Conservation (phyloP, 2,329 filamentous ascomycete species). For the Xylariaceae sp. region DNA sequence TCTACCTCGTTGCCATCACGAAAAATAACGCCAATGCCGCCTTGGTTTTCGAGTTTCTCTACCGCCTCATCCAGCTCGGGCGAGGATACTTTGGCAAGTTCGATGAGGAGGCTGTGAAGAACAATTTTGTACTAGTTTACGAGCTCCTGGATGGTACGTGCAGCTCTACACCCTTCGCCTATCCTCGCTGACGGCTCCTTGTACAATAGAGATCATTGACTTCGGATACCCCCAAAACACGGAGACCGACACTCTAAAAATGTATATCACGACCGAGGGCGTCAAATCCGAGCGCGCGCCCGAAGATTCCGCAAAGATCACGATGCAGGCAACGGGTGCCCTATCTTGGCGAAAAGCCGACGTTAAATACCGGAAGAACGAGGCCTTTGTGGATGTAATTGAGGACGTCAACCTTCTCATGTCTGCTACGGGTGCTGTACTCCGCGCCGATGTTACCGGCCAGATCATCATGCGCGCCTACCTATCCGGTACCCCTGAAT, state of each 20-base stretch:
- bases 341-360: constrained; percentile 95
- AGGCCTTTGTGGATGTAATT: constrained; percentile 98
- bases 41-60: constrained; percentile 95
- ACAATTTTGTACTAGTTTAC: constrained; percentile 98
- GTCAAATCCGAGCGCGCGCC: constrained; percentile 84
- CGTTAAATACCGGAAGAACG: constrained; percentile 99
- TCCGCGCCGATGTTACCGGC: constrained; percentile 92
- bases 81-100: constrained; percentile 98
- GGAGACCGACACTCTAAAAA: constrained; percentile 96
- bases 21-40: constrained; percentile 99
- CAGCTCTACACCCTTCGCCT: neutral
- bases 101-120: constrained; percentile 98
- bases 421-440: constrained; percentile 93
- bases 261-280: constrained; percentile 99
- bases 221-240: constrained; percentile 99
- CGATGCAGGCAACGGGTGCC: constrained; percentile 97
- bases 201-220: constrained; percentile 78
- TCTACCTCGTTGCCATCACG: constrained; percentile 93
- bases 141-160: constrained; percentile 81
- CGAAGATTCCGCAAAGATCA: constrained; percentile 96
- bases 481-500: constrained; percentile 91
- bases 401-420: constrained; percentile 98
- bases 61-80: constrained; percentile 82
- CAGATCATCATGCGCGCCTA: constrained; percentile 99
- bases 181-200: constrained; percentile 3